These are phyloP conservation scores for Cyberlindnera mississippiensis DNA, from an alignment of 805 yeast species.

Conservation along the genomic window DNA sequence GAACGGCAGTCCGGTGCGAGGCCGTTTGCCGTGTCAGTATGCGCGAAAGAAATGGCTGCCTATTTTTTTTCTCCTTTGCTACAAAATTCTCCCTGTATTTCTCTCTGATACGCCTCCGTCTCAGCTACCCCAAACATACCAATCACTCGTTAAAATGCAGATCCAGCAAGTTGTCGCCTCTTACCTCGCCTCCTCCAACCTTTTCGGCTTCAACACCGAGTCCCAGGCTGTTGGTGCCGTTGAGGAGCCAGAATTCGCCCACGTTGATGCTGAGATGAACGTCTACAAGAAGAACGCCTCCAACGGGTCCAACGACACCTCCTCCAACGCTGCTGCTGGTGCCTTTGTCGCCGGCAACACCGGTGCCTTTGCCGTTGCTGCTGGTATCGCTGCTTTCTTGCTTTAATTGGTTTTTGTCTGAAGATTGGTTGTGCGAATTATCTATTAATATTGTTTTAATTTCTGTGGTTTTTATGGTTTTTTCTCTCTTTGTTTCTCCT, in stretches of 20 bases:
- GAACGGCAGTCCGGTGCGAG: too few relatives aligned
- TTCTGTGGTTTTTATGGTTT: background rate
- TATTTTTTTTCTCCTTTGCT: background rate
- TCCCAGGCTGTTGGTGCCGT: slow-evolving; percentile 8
- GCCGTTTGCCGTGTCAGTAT: too few relatives aligned
- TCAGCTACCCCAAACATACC: too few relatives aligned
- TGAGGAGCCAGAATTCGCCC: slow-evolving; percentile 19
- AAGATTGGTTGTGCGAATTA: too few relatives aligned
- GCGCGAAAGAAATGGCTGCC: slow-evolving; percentile 2
- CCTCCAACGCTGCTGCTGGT: slow-evolving; percentile 26
- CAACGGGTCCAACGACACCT: slow-evolving; percentile 26
- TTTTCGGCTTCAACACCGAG: slow-evolving; percentile 15
- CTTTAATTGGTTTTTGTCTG: too few relatives aligned
- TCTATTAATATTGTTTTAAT: too few relatives aligned
- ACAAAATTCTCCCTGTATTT: too few relatives aligned
- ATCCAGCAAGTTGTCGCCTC: slow-evolving; percentile 30
- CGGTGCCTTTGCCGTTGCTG: slow-evolving; percentile 24
- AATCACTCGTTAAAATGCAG: slow-evolving; percentile 21
- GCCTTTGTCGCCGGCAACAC: slow-evolving; percentile 16
- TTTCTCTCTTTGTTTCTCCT: background rate
- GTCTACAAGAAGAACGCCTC: slow-evolving; percentile 18
- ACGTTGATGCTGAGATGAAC: slow-evolving; percentile 14
- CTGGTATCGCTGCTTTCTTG: slow-evolving; percentile 27
- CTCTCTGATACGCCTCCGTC: too few relatives aligned
- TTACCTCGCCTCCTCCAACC: slow-evolving; percentile 24